Percentiles rank a stretch among this genome's conserved stretches.
phyloP scores from a whole-genome alignment of 78 protist species.

The Dictyostelium capitatum region DNA sequence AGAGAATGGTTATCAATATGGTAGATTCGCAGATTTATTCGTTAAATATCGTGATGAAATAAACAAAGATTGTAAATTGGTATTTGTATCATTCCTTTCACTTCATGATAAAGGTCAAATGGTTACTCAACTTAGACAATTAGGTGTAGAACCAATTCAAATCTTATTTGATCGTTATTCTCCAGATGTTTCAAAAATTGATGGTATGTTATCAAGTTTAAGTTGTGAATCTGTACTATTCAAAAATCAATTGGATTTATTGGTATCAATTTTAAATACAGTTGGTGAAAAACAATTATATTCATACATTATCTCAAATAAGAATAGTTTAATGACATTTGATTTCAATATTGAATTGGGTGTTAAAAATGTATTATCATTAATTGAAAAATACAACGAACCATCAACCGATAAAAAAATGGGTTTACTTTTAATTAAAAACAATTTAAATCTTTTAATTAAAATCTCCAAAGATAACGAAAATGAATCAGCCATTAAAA shows the following conservation, averaged over 20 bases:
- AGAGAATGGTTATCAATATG: constrained; percentile 10
- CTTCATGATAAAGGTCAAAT: constrained; percentile 53
- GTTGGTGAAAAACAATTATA: background rate
- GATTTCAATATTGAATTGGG: background rate
- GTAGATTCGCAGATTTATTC: constrained; percentile 15
- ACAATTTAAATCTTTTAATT: constrained; percentile 7
- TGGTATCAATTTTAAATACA: background rate
- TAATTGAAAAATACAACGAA: background rate
- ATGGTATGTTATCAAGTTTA: constrained; percentile 29
- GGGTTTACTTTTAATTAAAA: background rate
- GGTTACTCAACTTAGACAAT: constrained; percentile 17
- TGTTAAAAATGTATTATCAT: background rate
- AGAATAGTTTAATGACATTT: background rate
- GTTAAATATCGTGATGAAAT: constrained; percentile 31
- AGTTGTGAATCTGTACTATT: constrained; percentile 52
- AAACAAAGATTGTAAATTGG: constrained; percentile 19
- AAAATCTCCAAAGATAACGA: background rate
- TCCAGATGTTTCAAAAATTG: constrained; percentile 68
- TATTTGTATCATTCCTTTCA: constrained; percentile 48
- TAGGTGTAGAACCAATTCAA: constrained; percentile 22
- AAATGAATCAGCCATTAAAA: background rate
- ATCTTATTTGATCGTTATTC: constrained; percentile 4
- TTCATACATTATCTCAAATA: background rate
- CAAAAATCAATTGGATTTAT: constrained; percentile 5
- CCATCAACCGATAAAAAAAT: background rate